phyloP scores from a whole-genome alignment of 2,329 filamentous ascomycete species.

The Scortechinia acanthostroma region DNA sequence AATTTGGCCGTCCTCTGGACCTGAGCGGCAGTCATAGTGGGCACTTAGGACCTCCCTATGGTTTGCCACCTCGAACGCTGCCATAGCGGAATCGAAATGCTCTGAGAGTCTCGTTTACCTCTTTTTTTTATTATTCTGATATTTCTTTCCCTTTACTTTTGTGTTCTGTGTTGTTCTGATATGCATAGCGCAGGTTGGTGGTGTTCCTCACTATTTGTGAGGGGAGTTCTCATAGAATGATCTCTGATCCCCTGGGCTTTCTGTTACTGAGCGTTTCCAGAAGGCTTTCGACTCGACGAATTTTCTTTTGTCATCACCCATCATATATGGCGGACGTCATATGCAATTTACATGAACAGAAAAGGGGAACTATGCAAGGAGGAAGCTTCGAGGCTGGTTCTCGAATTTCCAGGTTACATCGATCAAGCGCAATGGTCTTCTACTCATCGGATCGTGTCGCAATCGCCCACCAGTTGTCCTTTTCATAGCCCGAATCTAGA shows the following conservation, averaged over 20 bases:
- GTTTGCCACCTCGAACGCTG: neutral
- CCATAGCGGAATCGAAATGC: neutral
- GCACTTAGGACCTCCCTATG: neutral
- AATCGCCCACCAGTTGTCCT: slow-evolving; percentile 65
- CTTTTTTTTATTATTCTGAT: no score
- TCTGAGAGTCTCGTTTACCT: no score
- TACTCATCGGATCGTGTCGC: slow-evolving; percentile 17
- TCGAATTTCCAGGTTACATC: no score
- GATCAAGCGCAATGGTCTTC: no score
- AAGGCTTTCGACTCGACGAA: no score
- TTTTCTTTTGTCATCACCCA: no score
- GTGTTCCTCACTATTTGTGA: no score
- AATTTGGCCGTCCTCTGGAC: neutral
- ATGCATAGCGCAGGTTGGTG: neutral
- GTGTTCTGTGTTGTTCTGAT: neutral
- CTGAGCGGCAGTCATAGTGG: neutral
- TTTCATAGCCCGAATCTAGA: slow-evolving; percentile 55
- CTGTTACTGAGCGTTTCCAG: no score
- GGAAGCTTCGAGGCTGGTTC: neutral
- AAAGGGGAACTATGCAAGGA: slow-evolving; percentile 1
- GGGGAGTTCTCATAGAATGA: no score
- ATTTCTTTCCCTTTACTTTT: slow-evolving; percentile 1
- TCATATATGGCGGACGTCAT: no score
- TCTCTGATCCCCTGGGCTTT: no score
- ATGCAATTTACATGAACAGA: no score